Percentiles rank a stretch among this genome's conserved stretches.
Conservation (phyloP, 2,329 filamentous ascomycete genomes). For the Cladobotryum protrusum region DNA sequence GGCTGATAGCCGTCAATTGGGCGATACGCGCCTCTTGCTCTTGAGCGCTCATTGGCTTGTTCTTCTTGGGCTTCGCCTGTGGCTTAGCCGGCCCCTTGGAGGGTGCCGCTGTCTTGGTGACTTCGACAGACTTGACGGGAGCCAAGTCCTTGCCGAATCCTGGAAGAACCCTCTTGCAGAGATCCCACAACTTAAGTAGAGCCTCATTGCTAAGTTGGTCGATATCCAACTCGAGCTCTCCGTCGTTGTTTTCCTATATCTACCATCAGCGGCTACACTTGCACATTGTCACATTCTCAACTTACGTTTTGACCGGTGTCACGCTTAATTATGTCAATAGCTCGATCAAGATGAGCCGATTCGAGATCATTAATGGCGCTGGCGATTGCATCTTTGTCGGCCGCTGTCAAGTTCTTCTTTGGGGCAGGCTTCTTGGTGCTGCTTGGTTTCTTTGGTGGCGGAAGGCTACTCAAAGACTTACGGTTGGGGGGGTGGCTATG, state of each 20-base stretch:
- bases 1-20: constrained; percentile 50
- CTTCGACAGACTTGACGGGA: constrained; percentile 25
- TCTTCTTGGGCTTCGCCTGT: constrained; percentile 57
- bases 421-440: constrained; percentile 39
- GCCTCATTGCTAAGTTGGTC: constrained; percentile 52
- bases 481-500: constrained; percentile 30
- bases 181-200: constrained; percentile 44
- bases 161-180: constrained; percentile 38
- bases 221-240: constrained; percentile 55
- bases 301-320: constrained; percentile 72
- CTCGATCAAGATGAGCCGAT: constrained; percentile 68
- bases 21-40: constrained; percentile 63
- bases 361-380: constrained; percentile 77
- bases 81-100: constrained; percentile 25
- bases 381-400: constrained; percentile 89
- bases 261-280: background rate
- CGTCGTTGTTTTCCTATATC: constrained; percentile 50
- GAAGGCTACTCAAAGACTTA: constrained; percentile 34
- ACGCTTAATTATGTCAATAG: constrained; percentile 83
- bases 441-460: constrained; percentile 30
- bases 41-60: constrained; percentile 67
- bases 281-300: background rate
- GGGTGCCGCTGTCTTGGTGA: constrained; percentile 18
- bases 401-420: constrained; percentile 56
- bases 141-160: constrained; percentile 32